A percentile compares a stretch with the other conserved stretches of the same genome.
Conservation (phyloP, 768 basidiomycete genomes). For the Hydnomerulius pinastri region DNA sequence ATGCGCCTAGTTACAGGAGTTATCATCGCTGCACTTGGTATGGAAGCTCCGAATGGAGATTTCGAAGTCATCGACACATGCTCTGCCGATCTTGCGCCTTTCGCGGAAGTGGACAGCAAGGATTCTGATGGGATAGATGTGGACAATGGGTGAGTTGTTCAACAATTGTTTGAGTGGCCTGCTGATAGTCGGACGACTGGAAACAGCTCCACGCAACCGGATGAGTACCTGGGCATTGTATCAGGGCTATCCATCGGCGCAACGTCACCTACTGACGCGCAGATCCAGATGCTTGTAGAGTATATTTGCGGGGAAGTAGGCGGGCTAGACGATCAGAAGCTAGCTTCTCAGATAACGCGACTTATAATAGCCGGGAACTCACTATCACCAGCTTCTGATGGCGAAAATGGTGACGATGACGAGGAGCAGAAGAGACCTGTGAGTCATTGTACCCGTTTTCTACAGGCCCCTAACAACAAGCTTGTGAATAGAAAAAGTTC, state of each 20-base stretch:
- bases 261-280: slow-evolving; percentile 60
- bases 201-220: slow-evolving; percentile 31
- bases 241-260: slow-evolving; percentile 86
- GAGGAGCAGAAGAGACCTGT: slow-evolving; percentile 63
- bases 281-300: slow-evolving; percentile 86
- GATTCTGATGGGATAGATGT: slow-evolving; percentile 59
- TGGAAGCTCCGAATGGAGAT: slow-evolving; percentile 86
- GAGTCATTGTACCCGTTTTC: slow-evolving; percentile 25
- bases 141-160: slow-evolving; percentile 52
- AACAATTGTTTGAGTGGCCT: slow-evolving; percentile 3
- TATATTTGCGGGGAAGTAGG: slow-evolving; percentile 85
- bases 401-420: slow-evolving; percentile 35
- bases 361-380: slow-evolving; percentile 93
- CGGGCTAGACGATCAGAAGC: slow-evolving; percentile 61
- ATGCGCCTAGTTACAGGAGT: slow-evolving; percentile 85
- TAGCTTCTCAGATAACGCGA: slow-evolving; percentile 74
- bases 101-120: slow-evolving; percentile 24
- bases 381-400: slow-evolving; percentile 50
- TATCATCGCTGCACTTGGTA: slow-evolving; percentile 86
- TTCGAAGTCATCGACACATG: slow-evolving; percentile 94
- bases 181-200: slow-evolving; percentile 6
- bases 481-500: slow-evolving; percentile 54
- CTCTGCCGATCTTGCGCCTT: slow-evolving; percentile 77
- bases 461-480: slow-evolving; percentile 13
- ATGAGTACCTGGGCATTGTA: slow-evolving; percentile 82